phyloP scores from a whole-genome alignment of 768 basidiomycete species.

The Piloderma croceum region DNA sequence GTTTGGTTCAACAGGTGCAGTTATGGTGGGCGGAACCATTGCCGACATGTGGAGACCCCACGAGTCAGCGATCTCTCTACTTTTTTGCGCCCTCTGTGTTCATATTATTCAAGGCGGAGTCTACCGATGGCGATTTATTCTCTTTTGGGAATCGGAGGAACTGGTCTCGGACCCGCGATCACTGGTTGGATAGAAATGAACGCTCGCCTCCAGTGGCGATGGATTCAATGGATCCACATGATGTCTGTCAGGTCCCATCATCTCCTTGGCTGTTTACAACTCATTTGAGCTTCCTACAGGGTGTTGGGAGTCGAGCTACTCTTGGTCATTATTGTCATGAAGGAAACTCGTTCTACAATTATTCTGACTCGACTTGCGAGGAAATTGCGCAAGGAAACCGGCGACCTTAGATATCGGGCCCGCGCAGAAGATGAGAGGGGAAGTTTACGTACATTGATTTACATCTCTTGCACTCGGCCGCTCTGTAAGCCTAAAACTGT shows the following conservation, averaged over 20 bases:
- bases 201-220: conserved; percentile 59
- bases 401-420: conserved; percentile 56
- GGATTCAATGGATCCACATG: conserved; percentile 80
- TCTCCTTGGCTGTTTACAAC: not conserved
- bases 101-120: conserved; percentile 47
- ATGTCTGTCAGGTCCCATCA: conserved; percentile 37
- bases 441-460: conserved; percentile 53
- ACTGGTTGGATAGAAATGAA: conserved; percentile 67
- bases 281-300: conserved; percentile 27
- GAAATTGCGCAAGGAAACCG: conserved; percentile 57
- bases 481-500: conserved; percentile 45
- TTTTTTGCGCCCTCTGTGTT: not conserved
- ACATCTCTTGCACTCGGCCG: conserved; percentile 64
- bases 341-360: conserved; percentile 70
- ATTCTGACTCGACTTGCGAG: conserved; percentile 62
- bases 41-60: conserved; percentile 62
- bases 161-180: conserved; percentile 57
- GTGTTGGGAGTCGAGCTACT: conserved; percentile 46
- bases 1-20: conserved; percentile 64
- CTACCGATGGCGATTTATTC: conserved; percentile 75
- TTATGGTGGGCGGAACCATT: conserved; percentile 72
- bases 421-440: conserved; percentile 59
- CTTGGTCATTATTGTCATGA: conserved; percentile 49
- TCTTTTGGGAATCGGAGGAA: conserved; percentile 51
- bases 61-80: conserved; percentile 41